These are phyloP conservation scores for Phalaenopsis equestris DNA, from an alignment of 106 monocot genomes.

Conservation along the genomic window DNA sequence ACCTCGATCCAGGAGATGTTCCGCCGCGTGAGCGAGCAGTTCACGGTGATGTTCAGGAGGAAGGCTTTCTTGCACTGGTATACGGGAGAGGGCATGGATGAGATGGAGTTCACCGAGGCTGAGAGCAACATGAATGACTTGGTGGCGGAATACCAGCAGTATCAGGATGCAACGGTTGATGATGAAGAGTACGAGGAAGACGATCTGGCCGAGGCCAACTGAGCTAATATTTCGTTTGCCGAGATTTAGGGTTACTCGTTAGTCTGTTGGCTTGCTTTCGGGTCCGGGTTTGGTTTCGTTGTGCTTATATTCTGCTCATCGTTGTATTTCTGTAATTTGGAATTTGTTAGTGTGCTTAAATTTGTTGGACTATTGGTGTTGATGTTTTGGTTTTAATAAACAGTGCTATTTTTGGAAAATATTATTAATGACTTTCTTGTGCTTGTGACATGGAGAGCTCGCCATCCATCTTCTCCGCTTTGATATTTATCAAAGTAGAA, in stretches of 20 bases:
- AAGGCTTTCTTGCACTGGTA: conserved; percentile 62
- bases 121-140: conserved; percentile 58
- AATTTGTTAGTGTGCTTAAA: too few species aligned
- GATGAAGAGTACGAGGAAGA: conserved; percentile 31
- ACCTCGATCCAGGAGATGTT: conserved; percentile 64
- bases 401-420: too few species aligned
- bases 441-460: too few species aligned
- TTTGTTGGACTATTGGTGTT: too few species aligned
- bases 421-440: too few species aligned
- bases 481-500: too few species aligned
- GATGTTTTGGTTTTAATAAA: too few species aligned
- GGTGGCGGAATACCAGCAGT: conserved; percentile 51
- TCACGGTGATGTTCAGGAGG: conserved; percentile 44
- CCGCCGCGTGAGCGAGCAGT: conserved; percentile 48
- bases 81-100: conserved; percentile 48
- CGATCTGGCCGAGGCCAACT: background rate
- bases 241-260: background rate
- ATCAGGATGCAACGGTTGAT: conserved; percentile 44
- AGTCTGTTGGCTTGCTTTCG: background rate
- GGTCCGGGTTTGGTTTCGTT: too few species aligned
- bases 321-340: too few species aligned
- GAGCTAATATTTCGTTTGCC: background rate
- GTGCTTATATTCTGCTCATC: too few species aligned
- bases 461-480: too few species aligned
- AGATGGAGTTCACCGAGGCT: conserved; percentile 55